Conservation (phyloP, 257 asterid genomes). For the Paraleonurus japonicus region DNA sequence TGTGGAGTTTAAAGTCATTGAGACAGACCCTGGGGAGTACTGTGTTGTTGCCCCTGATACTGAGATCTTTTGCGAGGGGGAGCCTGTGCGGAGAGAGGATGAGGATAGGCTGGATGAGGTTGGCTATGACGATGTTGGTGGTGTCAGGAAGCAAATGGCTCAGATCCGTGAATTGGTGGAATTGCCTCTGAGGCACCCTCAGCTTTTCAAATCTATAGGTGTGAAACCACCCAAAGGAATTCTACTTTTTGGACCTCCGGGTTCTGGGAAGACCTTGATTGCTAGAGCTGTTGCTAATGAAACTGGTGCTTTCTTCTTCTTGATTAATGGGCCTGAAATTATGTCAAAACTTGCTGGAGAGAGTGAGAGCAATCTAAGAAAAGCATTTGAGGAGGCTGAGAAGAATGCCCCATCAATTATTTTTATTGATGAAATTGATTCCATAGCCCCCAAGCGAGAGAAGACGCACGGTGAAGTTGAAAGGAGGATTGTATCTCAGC, state of each 20-base stretch:
- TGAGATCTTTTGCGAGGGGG: slow-evolving; percentile 60
- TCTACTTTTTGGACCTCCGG: slow-evolving; percentile 57
- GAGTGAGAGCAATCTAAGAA: slow-evolving; percentile 59
- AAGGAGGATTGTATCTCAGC: slow-evolving; percentile 60
- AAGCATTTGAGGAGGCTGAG: slow-evolving; percentile 65
- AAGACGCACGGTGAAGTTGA: slow-evolving; percentile 62
- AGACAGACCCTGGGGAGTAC: slow-evolving; percentile 57
- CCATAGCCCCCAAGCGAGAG: slow-evolving; percentile 57
- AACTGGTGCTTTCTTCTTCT: slow-evolving; percentile 57
- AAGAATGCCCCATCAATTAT: slow-evolving; percentile 56
- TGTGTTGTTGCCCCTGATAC: slow-evolving; percentile 63
- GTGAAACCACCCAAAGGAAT: slow-evolving; percentile 62
- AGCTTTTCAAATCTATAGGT: slow-evolving; percentile 58
- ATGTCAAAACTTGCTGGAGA: slow-evolving; percentile 62
- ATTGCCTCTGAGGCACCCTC: slow-evolving; percentile 56
- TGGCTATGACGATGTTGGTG: slow-evolving; percentile 59
- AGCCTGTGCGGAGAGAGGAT: slow-evolving; percentile 54
- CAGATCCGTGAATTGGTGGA: slow-evolving; percentile 57
- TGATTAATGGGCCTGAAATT: slow-evolving; percentile 56
- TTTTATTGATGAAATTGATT: slow-evolving; percentile 52
- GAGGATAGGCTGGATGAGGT: slow-evolving; percentile 56
- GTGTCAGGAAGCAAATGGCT: slow-evolving; percentile 60
- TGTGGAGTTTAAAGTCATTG: slow-evolving; percentile 51
- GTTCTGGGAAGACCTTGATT: slow-evolving; percentile 54
- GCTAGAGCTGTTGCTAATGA: slow-evolving; percentile 61